These are phyloP conservation scores for Coemansia sp. DNA, from an alignment of 192 early-diverging fungal species.

Conservation along the genomic window DNA sequence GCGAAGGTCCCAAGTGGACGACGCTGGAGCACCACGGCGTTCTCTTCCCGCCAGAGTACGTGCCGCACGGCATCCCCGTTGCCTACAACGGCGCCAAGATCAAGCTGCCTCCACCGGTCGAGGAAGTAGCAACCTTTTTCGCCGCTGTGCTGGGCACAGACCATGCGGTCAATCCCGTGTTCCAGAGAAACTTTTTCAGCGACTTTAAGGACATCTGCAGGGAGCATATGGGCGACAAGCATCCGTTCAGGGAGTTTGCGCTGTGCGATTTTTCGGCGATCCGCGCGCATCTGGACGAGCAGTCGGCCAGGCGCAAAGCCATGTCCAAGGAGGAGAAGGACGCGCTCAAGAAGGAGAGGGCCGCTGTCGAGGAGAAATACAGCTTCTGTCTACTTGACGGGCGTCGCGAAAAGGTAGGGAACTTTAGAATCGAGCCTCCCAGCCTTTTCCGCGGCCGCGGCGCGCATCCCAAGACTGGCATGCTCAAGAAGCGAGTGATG, in stretches of 20 bases:
- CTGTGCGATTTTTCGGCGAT: slow-evolving; percentile 91
- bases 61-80: slow-evolving; percentile 85
- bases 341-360: slow-evolving; percentile 69
- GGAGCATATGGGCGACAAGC: slow-evolving; percentile 58
- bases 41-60: slow-evolving; percentile 86
- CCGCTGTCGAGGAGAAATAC: slow-evolving; percentile 70
- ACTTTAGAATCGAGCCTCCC: slow-evolving; percentile 96
- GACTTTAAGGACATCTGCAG: slow-evolving; percentile 76
- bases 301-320: slow-evolving; percentile 76
- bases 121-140: slow-evolving; percentile 95
- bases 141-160: slow-evolving; percentile 83
- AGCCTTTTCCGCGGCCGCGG: slow-evolving; percentile 96
- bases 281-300: slow-evolving; percentile 67
- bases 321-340: slow-evolving; percentile 91
- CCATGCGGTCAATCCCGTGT: slow-evolving; percentile 75
- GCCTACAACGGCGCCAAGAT: slow-evolving; percentile 74
- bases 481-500: slow-evolving; percentile 79
- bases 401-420: slow-evolving; percentile 94
- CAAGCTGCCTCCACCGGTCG: slow-evolving; percentile 68
- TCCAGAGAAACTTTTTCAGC: slow-evolving; percentile 88
- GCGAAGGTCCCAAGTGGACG: slow-evolving; percentile 76
- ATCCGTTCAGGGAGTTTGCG: slow-evolving; percentile 69
- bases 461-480: slow-evolving; percentile 91
- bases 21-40: slow-evolving; percentile 86
- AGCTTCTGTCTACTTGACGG: slow-evolving; percentile 76